These are phyloP conservation scores for Diplodia corticola DNA, from an alignment of 2,329 filamentous ascomycete genomes.

Conservation along the genomic window DNA sequence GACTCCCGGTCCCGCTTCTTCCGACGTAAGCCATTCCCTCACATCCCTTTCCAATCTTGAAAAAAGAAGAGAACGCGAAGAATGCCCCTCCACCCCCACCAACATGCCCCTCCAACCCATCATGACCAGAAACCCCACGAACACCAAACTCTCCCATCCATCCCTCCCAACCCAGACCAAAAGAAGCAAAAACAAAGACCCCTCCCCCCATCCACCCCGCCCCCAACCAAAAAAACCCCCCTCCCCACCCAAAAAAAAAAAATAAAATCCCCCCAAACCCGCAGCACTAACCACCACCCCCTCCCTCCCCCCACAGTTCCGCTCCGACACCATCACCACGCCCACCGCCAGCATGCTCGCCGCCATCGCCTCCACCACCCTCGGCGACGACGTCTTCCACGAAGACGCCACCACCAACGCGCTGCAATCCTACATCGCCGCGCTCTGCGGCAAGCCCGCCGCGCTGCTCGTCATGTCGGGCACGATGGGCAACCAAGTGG, in stretches of 20 bases:
- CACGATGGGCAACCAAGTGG: conserved; percentile 92
- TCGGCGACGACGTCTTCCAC: conserved; percentile 80
- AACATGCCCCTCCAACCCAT: not conserved
- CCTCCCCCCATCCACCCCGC: too few relatives aligned
- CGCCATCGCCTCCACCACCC: conserved; percentile 71
- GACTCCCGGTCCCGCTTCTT: conserved; percentile 54
- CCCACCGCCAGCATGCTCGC: conserved; percentile 69
- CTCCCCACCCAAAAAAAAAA: too few relatives aligned
- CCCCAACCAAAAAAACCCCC: too few relatives aligned
- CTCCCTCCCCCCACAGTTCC: conserved; percentile 35
- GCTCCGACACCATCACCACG: conserved; percentile 47
- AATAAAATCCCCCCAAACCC: too few relatives aligned
- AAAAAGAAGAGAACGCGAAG: not conserved
- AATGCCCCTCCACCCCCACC: not conserved
- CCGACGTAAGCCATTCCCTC: conserved; percentile 37
- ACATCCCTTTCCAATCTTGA: not conserved
- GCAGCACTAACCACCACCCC: not conserved
- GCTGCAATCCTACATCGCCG: conserved; percentile 73
- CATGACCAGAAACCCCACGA: too few relatives aligned
- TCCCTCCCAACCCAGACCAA: too few relatives aligned
- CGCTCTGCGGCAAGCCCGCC: conserved; percentile 72
- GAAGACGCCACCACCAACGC: conserved; percentile 78
- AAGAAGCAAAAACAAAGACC: too few relatives aligned
- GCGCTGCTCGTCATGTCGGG: conserved; percentile 82
- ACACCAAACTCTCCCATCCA: too few relatives aligned